phyloP scores from a whole-genome alignment of 371 early-diverging fungal species.

The Dentiscutata heterogama region DNA sequence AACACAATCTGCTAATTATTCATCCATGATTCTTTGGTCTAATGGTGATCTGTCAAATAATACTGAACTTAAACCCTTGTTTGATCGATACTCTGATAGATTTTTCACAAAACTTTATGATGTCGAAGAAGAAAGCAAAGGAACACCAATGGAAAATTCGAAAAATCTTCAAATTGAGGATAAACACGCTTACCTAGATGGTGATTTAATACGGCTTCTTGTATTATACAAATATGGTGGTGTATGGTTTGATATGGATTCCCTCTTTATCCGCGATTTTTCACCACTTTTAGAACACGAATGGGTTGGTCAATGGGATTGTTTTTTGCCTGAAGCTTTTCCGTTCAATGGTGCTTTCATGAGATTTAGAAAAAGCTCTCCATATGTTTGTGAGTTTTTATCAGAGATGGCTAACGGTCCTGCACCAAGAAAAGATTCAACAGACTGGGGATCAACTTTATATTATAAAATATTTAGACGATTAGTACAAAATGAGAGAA shows the following conservation, averaged over 20 bases:
- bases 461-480: slow-evolving; percentile 62
- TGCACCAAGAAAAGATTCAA: slow-evolving; percentile 58
- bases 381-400: slow-evolving; percentile 65
- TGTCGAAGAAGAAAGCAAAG: slow-evolving; percentile 56
- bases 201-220: slow-evolving; percentile 60
- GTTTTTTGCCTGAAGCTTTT: slow-evolving; percentile 62
- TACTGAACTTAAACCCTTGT: slow-evolving; percentile 54
- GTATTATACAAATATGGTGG: slow-evolving; percentile 64
- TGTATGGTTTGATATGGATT: slow-evolving; percentile 71
- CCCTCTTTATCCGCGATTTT: slow-evolving; percentile 63
- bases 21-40: slow-evolving; percentile 61
- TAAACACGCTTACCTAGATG: slow-evolving; percentile 61
- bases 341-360: slow-evolving; percentile 68
- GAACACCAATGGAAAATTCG: slow-evolving; percentile 61
- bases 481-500: slow-evolving; percentile 58
- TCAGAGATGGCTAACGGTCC: slow-evolving; percentile 63
- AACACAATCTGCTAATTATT: slow-evolving; percentile 56
- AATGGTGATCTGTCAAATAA: slow-evolving; percentile 59
- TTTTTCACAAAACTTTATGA: slow-evolving; percentile 54
- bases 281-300: slow-evolving; percentile 62
- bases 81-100: slow-evolving; percentile 55
- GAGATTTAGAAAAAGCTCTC: slow-evolving; percentile 61
- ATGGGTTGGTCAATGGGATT: slow-evolving; percentile 67
- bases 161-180: slow-evolving; percentile 59
- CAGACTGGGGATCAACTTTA: slow-evolving; percentile 66